Base-by-base conservation (phyloP, 345 rosid species). In the Boechera stricta region DNA sequence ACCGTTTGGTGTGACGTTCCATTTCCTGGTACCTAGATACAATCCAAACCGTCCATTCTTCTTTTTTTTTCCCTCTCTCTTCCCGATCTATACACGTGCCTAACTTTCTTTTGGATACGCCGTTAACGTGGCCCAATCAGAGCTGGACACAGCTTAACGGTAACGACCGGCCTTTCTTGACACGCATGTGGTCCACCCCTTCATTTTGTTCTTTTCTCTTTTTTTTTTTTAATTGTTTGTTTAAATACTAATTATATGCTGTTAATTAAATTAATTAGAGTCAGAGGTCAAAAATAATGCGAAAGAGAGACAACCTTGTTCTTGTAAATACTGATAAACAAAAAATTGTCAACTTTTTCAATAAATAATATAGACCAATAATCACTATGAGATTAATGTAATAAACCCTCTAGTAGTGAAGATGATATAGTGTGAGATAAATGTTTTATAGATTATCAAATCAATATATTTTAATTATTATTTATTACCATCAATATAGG, bases 181-280 rank as follows among this genome's bases (percentile, higher is more conserved):
- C 93, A 89, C 95, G 92, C 92, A 86, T 84, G 97, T 88, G 90
- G 94, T 85, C 90, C 88, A 66, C 63, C 71, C 71, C 65, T 67
- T 73, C 64, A 28, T 35, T 73, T 59, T 72, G 44, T 72, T 78
- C 60, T 71, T 70, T 63, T 69, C 16, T 32, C 7, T 55, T 77
- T 15, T 10, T 38, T 70, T 58, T 29, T 1, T 13, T 45, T 12
- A 24, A 0, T 39, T 41, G 0, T 0, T 69, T 63, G 15, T 59
- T 67, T 26, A 21, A 31, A 21, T 48, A 70, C 33, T 51, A 26
- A 31, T 54, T 35, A 10, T 62, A 76, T 70, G 62, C 71, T 64
- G 15, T 36, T 71, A 29, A 64, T 71, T 71, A 13, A 64, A 57
- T 38, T 64, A 65, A 64, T 48, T 63, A 26, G 56, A 70, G 60